Percentiles rank a stretch among this genome's conserved stretches.
phyloP scores from a whole-genome alignment of 2,329 filamentous ascomycete species.

The Colletotrichum sojae region DNA sequence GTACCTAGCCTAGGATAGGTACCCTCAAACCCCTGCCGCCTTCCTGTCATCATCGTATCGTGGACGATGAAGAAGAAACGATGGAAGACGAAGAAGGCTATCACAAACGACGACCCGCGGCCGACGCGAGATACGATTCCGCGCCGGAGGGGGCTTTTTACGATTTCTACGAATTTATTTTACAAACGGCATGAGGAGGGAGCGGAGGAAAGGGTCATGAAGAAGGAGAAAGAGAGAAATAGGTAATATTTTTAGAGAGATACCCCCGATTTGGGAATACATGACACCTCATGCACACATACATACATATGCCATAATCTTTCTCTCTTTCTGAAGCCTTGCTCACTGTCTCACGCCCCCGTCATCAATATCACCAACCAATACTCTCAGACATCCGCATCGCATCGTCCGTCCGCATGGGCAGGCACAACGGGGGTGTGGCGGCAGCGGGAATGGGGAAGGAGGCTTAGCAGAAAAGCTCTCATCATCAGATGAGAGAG shows the following conservation, averaged over 20 bases:
- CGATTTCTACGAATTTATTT: neutral
- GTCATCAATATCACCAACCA: too few species aligned
- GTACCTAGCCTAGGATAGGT: too few species aligned
- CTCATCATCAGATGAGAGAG: neutral
- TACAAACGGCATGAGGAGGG: too few species aligned
- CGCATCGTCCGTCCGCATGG: slow-evolving; percentile 13
- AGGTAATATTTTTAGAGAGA: slow-evolving; percentile 22
- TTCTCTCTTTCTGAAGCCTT: neutral
- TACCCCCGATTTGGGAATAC: slow-evolving; percentile 29
- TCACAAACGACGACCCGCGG: too few species aligned
- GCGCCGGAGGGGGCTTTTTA: neutral
- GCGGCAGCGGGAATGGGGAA: slow-evolving; percentile 5
- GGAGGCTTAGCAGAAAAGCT: slow-evolving; percentile 15
- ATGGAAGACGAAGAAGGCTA: too few species aligned
- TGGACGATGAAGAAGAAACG: too few species aligned
- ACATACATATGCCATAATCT: neutral
- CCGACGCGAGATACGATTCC: too few species aligned
- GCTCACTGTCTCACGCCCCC: too few species aligned
- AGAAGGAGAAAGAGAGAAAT: slow-evolving; percentile 1
- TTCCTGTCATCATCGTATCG: too few species aligned
- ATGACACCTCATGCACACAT: slow-evolving; percentile 7
- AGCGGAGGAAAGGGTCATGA: neutral
- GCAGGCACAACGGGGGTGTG: slow-evolving; percentile 1
- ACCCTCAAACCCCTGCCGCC: too few species aligned
- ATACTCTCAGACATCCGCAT: neutral